Base-by-base conservation (phyloP, 108 stramenopile species). In the Chaetoceros muelleri region DNA sequence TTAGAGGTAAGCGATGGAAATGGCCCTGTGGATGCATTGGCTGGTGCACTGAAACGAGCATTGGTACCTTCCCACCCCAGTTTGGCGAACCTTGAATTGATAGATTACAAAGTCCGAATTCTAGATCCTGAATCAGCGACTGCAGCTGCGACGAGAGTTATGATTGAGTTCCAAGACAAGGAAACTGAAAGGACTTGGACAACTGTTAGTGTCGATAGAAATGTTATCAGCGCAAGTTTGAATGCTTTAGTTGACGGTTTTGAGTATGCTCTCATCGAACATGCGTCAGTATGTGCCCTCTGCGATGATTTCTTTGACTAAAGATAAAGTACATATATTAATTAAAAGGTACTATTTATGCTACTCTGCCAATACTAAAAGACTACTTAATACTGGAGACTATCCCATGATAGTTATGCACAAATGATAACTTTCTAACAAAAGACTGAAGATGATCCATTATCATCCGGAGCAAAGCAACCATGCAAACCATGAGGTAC, bases 41-140 rank as follows among this genome's bases (percentile, higher is more conserved):
- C 80, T 8, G 71, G 70, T 26, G 92, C 90, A 0, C 59, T 96
- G 24, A 82, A 76, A 57, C 67, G 76, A 40, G 92, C 90, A 2
- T 69, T 96, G 18, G 66, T 64, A 26, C 90, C 95, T 13, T 62
- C 74, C 26, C 87, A 92, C 55, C 93, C 95, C 1, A 57, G 40
- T 24, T 62, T 96, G 26, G 46, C 74, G 13, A 57, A 66, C 27
- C 70, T 96, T 0, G 78, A 84, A 52, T 65, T 96, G 30, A 71
- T 84, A 10, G 95, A 96, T 62, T 96, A 96, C 85, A 95, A 95
- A 75, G 95, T 96, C 19, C 87, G 93, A 25, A 96, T 96, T 56
- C 60, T 96, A 30, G 93, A 96, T 62, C 90, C 87, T 0, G 78
- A 74, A 49, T 76, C 81, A 21, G 92, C 90, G 5, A 95, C 95